phyloP scores from a whole-genome alignment of 176 grass and related monocot species.

The Zoysia pacifica region DNA sequence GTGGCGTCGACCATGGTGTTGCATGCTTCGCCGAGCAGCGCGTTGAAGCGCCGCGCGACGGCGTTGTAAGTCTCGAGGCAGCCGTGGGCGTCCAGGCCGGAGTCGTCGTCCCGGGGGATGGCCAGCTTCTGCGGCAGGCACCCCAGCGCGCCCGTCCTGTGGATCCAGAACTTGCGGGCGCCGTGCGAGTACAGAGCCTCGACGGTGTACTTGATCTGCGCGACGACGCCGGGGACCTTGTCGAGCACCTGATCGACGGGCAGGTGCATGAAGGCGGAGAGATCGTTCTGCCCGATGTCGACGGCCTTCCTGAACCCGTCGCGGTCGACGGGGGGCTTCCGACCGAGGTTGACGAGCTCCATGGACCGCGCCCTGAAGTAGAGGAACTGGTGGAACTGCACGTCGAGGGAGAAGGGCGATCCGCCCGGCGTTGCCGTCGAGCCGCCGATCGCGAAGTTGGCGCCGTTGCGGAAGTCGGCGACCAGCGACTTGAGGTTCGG shows the following conservation, averaged over 20 bases:
- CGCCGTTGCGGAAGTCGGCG: constrained; percentile 63
- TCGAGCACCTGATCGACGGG: constrained; percentile 50
- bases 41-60: constrained; percentile 51
- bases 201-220: constrained; percentile 47
- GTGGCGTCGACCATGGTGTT: constrained; percentile 43
- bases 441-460: constrained; percentile 71
- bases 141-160: constrained; percentile 60
- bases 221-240: constrained; percentile 37
- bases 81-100: constrained; percentile 53
- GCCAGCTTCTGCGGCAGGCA: constrained; percentile 71
- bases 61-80: constrained; percentile 57
- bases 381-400: constrained; percentile 66
- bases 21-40: constrained; percentile 13
- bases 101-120: constrained; percentile 47
- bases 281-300: constrained; percentile 77
- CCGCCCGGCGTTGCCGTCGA: constrained; percentile 57
- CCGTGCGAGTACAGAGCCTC: constrained; percentile 49
- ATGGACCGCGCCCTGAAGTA: constrained; percentile 60
- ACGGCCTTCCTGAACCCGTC: constrained; percentile 57
- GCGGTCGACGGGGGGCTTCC: constrained; percentile 12
- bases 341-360: constrained; percentile 50
- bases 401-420: constrained; percentile 54
- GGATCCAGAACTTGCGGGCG: constrained; percentile 59
- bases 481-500: constrained; percentile 64
- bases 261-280: constrained; percentile 46